phyloP scores from a whole-genome alignment of 306 rosid species.

The Quillaja saponaria region DNA sequence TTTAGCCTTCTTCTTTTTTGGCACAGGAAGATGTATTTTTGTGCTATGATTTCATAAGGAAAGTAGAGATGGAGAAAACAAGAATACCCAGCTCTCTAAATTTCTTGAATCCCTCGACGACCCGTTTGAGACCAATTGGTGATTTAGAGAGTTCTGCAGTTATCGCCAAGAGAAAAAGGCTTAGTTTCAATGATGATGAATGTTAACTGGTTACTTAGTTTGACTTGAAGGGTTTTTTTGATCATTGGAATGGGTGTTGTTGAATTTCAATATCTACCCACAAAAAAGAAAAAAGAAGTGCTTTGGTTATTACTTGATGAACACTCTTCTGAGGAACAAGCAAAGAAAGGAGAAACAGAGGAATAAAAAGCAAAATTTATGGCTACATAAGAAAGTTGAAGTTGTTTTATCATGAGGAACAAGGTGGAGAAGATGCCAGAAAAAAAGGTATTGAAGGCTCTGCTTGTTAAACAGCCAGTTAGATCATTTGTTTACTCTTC shows the following conservation, averaged over 20 bases:
- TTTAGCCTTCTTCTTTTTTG: neutral
- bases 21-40: constrained; percentile 60
- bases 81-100: constrained; percentile 32
- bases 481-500: constrained; percentile 29
- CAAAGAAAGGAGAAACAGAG: constrained; percentile 16
- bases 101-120: constrained; percentile 36
- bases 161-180: constrained; percentile 56
- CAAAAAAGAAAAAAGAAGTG: constrained; percentile 12
- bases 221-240: too few species aligned
- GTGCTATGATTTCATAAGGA: constrained; percentile 55
- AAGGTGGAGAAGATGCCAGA: constrained; percentile 32
- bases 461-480: constrained; percentile 38
- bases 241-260: too few species aligned
- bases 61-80: constrained; percentile 38
- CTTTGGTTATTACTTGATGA: constrained; percentile 29
- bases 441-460: constrained; percentile 31
- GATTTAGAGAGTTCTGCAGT: constrained; percentile 36
- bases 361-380: constrained; percentile 34
- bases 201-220: too few species aligned
- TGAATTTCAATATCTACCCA: too few species aligned
- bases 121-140: constrained; percentile 30
- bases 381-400: constrained; percentile 35
- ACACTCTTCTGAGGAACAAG: constrained; percentile 28
- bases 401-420: constrained; percentile 33
- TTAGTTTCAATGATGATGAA: constrained; percentile 40